Evolutionary conservation across 257 asterid species (phyloP).

Genomic region (Agastache rugosa): DNA sequence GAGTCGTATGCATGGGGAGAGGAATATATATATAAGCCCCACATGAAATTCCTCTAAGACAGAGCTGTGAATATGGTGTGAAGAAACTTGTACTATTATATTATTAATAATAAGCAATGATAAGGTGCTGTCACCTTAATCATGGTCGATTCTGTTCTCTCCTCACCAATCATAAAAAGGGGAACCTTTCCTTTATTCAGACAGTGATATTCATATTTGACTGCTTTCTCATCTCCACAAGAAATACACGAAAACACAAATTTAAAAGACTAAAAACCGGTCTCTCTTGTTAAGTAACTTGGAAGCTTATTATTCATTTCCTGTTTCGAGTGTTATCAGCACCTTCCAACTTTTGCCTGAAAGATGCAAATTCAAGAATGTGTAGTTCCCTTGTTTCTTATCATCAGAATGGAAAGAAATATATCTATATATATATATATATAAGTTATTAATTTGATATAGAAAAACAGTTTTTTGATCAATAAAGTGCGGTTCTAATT

Average conservation of each 20-base stretch:
- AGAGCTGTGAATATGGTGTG: conserved; percentile 14
- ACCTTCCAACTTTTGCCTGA: neutral
- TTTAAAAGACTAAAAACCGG: neutral
- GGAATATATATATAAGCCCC: conserved; percentile 51
- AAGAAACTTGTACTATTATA: conserved; percentile 7
- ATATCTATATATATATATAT: no score
- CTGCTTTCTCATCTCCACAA: conserved; percentile 44
- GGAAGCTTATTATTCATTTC: conserved; percentile 16
- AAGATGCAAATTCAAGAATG: neutral
- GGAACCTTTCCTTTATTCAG: conserved; percentile 48
- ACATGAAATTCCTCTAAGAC: conserved; percentile 19
- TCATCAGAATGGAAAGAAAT: neutral
- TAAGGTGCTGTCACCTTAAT: conserved; percentile 48
- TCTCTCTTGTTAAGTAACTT: neutral
- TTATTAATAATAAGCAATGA: conserved; percentile 33
- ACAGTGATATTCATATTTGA: conserved; percentile 47
- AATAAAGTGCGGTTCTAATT: neutral
- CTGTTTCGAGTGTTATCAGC: conserved; percentile 1
- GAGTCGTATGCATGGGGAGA: conserved; percentile 37
- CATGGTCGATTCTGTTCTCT: conserved; percentile 47
- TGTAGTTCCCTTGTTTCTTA: neutral
- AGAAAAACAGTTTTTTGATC: neutral
- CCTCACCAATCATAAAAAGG: conserved; percentile 46
- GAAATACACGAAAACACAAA: neutral
- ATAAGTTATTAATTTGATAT: neutral